Base-by-base conservation (phyloP, 2,329 filamentous ascomycete species). In the Pyrenophora graminea region DNA sequence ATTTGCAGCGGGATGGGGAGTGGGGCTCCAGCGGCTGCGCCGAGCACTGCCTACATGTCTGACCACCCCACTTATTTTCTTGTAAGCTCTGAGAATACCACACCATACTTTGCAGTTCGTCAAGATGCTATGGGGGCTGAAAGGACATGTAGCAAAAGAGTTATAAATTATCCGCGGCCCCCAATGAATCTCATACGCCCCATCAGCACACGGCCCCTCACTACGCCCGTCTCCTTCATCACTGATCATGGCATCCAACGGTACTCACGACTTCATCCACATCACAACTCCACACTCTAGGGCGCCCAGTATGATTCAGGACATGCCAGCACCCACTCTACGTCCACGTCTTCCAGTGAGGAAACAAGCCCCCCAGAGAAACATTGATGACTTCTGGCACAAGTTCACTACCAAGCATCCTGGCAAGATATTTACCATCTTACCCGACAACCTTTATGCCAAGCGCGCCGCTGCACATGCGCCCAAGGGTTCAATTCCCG, bases 361-460 rank as follows among this genome's bases (percentile, higher is more conserved):
- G 63, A 79, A 81, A 56, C 77, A 82, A 12, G 74, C 84, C 6
- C 86, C 86, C 0, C 89, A 92, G 68, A 80, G 84, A 51, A 80
- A 78, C 21, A 82, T 92, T 49, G 83, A 89, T 59, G 82, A 87
- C 53, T 91, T 91, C 67, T 92, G 88, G 89, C 74, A 79, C 45
- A 85, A 83, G 53, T 88, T 86, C 63, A 83, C 81, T 66, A 85
- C 85, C 44, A 88, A 86, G 64, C 80, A 81, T 21, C 88, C 88
- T 0, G 88, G 88, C 13, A 90, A 89, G 76, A 85, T 88, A 18
- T 87, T 85, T 25, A 87, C 84, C 1, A 80, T 91, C 38, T 80
- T 92, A 10, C 89, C 89, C 0, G 82, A 85, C 50, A 89, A 88
- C 58, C 77, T 82, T 5, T 86, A 87, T 66, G 82, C 83, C 30